These are phyloP conservation scores for Heterobasidion annosum DNA, from an alignment of 1,284 basidiomycete species.

Conservation along the genomic window DNA sequence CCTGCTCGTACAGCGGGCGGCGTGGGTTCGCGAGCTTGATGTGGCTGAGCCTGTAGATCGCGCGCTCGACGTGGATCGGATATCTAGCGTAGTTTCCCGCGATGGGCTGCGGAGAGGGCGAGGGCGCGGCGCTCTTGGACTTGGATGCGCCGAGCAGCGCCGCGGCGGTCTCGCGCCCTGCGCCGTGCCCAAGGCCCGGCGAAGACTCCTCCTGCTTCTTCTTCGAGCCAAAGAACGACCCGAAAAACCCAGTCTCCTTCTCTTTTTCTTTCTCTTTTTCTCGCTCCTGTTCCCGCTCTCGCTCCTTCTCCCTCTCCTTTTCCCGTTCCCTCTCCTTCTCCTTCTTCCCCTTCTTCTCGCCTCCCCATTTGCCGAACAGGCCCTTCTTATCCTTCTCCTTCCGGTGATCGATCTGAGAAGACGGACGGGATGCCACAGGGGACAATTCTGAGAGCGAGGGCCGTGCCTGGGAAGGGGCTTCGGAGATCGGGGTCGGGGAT, in stretches of 20 bases:
- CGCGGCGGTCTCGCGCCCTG: constrained; percentile 74
- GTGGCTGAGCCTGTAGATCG: constrained; percentile 94
- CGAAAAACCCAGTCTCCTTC: constrained; percentile 77
- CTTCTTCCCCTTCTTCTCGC: constrained; percentile 65
- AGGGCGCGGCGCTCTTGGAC: constrained; percentile 49
- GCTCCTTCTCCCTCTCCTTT: constrained; percentile 40
- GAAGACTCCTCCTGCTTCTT: constrained; percentile 62
- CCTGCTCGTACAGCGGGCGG: constrained; percentile 94
- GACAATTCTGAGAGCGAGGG: neutral
- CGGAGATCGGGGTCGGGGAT: neutral
- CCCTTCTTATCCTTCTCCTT: constrained; percentile 79
- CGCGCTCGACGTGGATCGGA: constrained; percentile 96
- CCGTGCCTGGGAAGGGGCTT: neutral
- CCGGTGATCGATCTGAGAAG: constrained; percentile 26
- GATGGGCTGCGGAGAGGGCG: constrained; percentile 54
- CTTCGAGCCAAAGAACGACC: constrained; percentile 81
- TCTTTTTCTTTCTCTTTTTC: constrained; percentile 51
- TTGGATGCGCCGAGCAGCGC: constrained; percentile 77
- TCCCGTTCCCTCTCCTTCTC: constrained; percentile 31
- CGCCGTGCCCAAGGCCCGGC: constrained; percentile 36
- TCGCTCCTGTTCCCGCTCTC: constrained; percentile 34
- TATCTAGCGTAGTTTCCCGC: constrained; percentile 60
- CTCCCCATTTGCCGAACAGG: constrained; percentile 60
- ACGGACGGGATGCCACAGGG: constrained; percentile 7
- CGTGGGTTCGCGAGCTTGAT: constrained; percentile 98